Evolutionary conservation across 768 basidiomycete species (phyloP), one percentile per base, ranked within the genome.

Genomic region (Mycena metata): DNA sequence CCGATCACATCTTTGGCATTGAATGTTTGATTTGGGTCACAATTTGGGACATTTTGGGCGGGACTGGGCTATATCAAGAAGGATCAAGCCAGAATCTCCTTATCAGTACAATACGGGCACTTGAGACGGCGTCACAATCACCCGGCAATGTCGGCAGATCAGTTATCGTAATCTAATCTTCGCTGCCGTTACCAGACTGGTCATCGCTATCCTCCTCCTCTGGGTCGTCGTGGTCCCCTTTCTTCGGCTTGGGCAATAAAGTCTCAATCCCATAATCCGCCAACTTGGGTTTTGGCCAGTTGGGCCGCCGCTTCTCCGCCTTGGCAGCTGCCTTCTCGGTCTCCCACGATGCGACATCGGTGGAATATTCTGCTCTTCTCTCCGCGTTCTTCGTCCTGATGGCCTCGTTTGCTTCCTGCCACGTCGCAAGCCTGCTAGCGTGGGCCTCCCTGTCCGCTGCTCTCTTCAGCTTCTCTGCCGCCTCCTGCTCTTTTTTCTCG

Each of bases 271-370:
- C n/a, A n/a, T 45, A 45, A 45, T 41, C 26, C 13, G 42, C 17
- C 12, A 49, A 39, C 30, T 12, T 51, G 23, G 50, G 50, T 51
- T 51, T 51, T 17, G 17, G 21, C 50, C 23, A 51, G 8, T 9
- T 17, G 24, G 50, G 50, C n/a, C 50, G 23, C 11, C 50, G 11
- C 30, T 51, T 51, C 26, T n/a, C 50, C 11, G n/a, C 50, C n/a
- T 51, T 51, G 24, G 50, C 50, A 24, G 50, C 50, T 24, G 50
- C n/a, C 30, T 51, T 51, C 30, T 51, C 50, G 23, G 9, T 24
- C 50, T 51, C 50, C 50, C 50, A 51, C 50, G 23, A n/a, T 51
- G 50, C 50, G 23, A 51, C 50, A 51, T 33, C 50, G 15, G 23
- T 17, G 24, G 50, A n/a, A 17, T 11, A 33, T 19, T 51, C 50